Evolutionary conservation across 441 rosid species (phyloP), one percentile per base, ranked within the genome.

Genomic region (Euphorbia corollata): DNA sequence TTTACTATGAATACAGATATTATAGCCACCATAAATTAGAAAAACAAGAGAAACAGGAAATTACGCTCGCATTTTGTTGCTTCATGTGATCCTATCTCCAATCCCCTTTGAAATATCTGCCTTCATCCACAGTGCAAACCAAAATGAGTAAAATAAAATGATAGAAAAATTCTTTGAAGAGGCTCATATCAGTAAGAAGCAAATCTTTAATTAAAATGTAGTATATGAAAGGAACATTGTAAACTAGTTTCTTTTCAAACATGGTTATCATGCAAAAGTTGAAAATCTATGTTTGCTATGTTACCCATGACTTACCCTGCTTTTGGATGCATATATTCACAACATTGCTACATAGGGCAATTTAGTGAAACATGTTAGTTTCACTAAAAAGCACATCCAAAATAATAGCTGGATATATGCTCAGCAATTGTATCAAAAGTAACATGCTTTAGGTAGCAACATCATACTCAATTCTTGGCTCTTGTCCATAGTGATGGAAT

Each of bases 41-140:
- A 45, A 68, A 32, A 61, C 59, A 53, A 65, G 43, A 68, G 27
- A 74, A 65, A 63, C 15, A 68, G 70, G 65, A 56, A 69, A 62
- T 76, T 87, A 89, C 93, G 78, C 75, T 83, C 81, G 38, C 68
- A 56, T 73, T 60, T 72, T 45, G 66, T 54, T 11, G 71, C 69
- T 20, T 60, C 36, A 69, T 43, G 56, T 41, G 65, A 67, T 71
- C 70, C 82, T 58, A 61, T 72, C 55, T 71, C 73, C 76, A 75
- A 59, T 69, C 78, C 74, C 79, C 70, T 78, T 79, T 67, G 83
- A 79, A 70, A 77, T 81, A 83, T 86, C 94, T 90, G 90, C 90
- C 97, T 90, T 90, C 86, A 84, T 72, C 91, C 84, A 79, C 77
- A 84, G 68, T 68, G 68, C 70, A 67, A 70, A 48, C 70, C 68